These are phyloP conservation scores for Mantamonas sphyraenae DNA, from an alignment of 78 protist species.

Conservation along the genomic window DNA sequence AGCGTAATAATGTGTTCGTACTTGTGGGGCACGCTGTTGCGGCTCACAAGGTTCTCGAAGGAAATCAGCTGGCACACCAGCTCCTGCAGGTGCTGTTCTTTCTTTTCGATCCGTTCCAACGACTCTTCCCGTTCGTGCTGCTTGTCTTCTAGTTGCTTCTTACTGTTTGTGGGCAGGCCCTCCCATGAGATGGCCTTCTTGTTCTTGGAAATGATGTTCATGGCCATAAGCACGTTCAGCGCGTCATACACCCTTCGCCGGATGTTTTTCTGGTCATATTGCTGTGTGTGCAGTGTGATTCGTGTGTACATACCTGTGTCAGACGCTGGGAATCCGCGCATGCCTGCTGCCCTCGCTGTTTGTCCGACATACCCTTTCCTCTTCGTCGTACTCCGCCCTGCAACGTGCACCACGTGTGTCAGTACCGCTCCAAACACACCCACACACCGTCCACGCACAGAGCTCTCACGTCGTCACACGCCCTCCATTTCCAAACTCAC, in stretches of 20 bases:
- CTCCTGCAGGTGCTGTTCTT: conserved; percentile 15
- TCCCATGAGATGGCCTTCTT: conserved; percentile 67
- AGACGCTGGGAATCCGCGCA: too few relatives aligned
- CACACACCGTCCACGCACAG: too few relatives aligned
- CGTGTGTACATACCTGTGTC: too few relatives aligned
- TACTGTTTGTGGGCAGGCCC: conserved; percentile 54
- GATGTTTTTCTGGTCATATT: conserved; percentile 69
- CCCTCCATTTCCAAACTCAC: too few relatives aligned
- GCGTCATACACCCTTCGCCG: conserved; percentile 87
- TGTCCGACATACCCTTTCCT: too few relatives aligned
- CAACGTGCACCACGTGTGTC: too few relatives aligned
- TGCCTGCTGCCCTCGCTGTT: not conserved
- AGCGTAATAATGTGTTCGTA: conserved; percentile 34
- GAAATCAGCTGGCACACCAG: conserved; percentile 11
- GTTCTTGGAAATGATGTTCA: conserved; percentile 76
- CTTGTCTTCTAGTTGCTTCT: not conserved
- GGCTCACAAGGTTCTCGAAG: not conserved
- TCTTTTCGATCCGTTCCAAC: not conserved
- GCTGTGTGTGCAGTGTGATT: too few relatives aligned
- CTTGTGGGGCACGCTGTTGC: not conserved
- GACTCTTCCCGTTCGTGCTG: conserved; percentile 2
- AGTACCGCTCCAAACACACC: too few relatives aligned
- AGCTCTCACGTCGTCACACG: too few relatives aligned
- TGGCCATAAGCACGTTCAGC: conserved; percentile 81
- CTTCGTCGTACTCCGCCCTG: too few relatives aligned